Base-by-base conservation (phyloP, 2,329 filamentous ascomycete species). In the Sporothrix pseudoabietina region DNA sequence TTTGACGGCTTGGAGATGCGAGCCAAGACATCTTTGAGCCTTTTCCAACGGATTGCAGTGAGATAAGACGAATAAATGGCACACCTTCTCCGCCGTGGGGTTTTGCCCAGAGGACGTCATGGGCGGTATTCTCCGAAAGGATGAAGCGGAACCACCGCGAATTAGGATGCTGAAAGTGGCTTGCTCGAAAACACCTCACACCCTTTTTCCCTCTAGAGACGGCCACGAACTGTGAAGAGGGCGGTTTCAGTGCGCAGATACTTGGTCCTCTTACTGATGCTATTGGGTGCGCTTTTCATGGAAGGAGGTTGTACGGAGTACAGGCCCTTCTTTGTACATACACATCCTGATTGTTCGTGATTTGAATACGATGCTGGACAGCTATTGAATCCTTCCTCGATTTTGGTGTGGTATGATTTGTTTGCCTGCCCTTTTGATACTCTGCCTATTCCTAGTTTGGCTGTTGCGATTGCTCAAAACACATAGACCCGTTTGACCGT, bases 41-140 rank as follows among this genome's bases (percentile, higher is more conserved):
- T 57, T 57, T 57, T 5, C 12, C 6, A 6, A 16, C 8, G 22
- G 19, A n/a, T n/a, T n/a, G 32, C 57, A 63, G 35, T 30, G 57
- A 66, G 39, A 47, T 14, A 63, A 44, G 22, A 16, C 5, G 22
- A 6, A 66, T 16, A 66, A 30, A 35, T 63, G 61, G n/a, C 61
- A 66, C 9, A 7, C 39, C 22, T 47, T 32, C 30, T 66, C 39
- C 61, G 22, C 26, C 61, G 19, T 63, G 22, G 16, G 16, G 3
- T 44, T 16, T 30, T 16, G 10, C 61, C 61, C 22, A 10, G 35
- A 35, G 35, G 35, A 41, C 57, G 61, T 14, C 39, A 16, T 68
- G 65, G 65, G 44, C 30, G 65, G 65, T 44, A 52, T 52, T 68
- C 65, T 68, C 65, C 65, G 65, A n/a, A 52, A 35, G 44, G 65